Evolutionary conservation across 768 basidiomycete genomes (phyloP).

Genomic region (Phylloporus arenicola): DNA sequence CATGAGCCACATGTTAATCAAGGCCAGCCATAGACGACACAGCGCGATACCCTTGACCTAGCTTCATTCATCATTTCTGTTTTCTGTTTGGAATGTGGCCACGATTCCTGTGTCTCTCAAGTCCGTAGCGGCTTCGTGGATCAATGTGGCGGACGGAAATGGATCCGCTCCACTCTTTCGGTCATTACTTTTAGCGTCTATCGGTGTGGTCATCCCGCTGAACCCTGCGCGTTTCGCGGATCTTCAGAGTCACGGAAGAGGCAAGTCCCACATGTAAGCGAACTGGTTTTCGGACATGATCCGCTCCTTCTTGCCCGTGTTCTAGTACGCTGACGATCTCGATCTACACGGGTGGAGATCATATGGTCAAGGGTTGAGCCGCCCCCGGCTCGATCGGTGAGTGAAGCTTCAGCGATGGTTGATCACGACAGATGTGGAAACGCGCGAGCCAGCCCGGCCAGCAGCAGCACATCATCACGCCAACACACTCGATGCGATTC

Average conservation of each 20-base stretch:
- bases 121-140: slow-evolving; percentile 45
- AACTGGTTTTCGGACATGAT: too few species aligned
- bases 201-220: too few species aligned
- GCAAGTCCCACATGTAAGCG: slow-evolving; percentile 49
- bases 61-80: too few species aligned
- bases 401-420: neutral
- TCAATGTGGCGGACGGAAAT: neutral
- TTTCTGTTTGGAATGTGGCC: neutral
- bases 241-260: slow-evolving; percentile 49
- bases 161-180: neutral
- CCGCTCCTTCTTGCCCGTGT: too few species aligned
- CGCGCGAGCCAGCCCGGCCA: neutral
- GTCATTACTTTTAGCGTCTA: slow-evolving; percentile 27
- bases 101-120: slow-evolving; percentile 17
- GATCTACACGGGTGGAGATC: neutral
- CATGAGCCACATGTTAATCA: slow-evolving; percentile 34
- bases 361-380: neutral
- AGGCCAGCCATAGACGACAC: neutral
- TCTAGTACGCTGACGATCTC: neutral
- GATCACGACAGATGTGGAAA: neutral
- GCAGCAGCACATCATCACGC: neutral
- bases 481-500: neutral
- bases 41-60: slow-evolving; percentile 34
- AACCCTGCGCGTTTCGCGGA: slow-evolving; percentile 39
- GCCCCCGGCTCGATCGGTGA: neutral